A percentile compares a stretch with the other conserved stretches of the same genome.
phyloP scores from a whole-genome alignment of 1,284 basidiomycete genomes.

The Melampsora americana region DNA sequence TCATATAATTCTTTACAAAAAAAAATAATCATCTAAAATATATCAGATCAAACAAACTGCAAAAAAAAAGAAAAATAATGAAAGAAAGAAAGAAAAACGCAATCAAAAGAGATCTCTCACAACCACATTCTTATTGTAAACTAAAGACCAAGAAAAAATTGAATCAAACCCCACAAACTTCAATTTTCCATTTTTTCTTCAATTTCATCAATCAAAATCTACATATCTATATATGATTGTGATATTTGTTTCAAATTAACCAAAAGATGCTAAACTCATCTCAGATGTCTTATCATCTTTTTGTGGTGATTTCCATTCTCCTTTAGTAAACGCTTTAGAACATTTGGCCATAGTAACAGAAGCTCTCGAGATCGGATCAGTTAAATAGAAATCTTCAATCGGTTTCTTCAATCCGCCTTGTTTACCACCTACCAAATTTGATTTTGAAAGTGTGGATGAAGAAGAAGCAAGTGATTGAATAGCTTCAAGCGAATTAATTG shows the following conservation, averaged over 20 bases:
- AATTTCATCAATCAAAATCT: too few species aligned
- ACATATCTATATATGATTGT: not conserved
- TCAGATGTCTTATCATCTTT: constrained; percentile 57
- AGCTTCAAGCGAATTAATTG: constrained; percentile 65
- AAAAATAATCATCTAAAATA: too few species aligned
- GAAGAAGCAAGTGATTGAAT: constrained; percentile 64
- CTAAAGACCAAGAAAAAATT: not conserved
- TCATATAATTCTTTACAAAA: too few species aligned
- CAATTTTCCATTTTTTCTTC: not conserved
- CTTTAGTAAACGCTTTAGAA: constrained; percentile 69
- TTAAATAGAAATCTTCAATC: constrained; percentile 92
- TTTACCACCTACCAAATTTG: constrained; percentile 50
- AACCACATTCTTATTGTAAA: not conserved
- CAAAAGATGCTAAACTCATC: constrained; percentile 4
- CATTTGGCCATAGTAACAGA: constrained; percentile 81
- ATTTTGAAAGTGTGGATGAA: constrained; percentile 57
- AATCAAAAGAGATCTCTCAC: not conserved
- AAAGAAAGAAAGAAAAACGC: not conserved
- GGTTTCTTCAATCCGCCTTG: constrained; percentile 71
- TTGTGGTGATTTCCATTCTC: constrained; percentile 56
- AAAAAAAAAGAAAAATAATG: too few species aligned
- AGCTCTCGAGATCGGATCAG: constrained; percentile 66
- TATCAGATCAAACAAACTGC: too few species aligned
- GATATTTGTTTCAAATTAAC: not conserved
- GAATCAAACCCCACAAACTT: not conserved